phyloP scores from a whole-genome alignment of 2,329 filamentous ascomycete genomes.

The Calonectria leucothoes region DNA sequence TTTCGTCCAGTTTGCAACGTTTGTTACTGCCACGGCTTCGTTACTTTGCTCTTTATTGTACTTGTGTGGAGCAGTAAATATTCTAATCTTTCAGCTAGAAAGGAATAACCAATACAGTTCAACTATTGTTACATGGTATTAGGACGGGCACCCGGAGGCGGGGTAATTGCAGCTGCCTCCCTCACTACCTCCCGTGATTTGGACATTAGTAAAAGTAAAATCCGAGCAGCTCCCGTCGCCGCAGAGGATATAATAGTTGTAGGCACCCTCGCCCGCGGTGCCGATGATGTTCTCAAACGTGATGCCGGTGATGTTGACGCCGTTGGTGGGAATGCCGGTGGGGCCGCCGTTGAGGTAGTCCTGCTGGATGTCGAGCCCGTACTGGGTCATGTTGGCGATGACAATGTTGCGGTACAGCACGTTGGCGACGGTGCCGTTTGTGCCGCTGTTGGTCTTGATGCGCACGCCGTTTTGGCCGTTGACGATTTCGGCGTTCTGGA shows the following conservation, averaged over 20 bases:
- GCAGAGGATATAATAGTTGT: conserved; percentile 65
- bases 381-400: conserved; percentile 51
- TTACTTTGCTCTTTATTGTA: neutral
- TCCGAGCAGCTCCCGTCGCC: conserved; percentile 52
- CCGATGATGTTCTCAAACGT: conserved; percentile 55
- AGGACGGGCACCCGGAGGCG: conserved; percentile 42
- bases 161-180: conserved; percentile 28
- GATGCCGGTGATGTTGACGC: conserved; percentile 60
- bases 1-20: neutral
- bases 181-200: conserved; percentile 57
- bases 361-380: conserved; percentile 48
- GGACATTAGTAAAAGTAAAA: conserved; percentile 61
- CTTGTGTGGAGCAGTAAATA: neutral
- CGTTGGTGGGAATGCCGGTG: conserved; percentile 53
- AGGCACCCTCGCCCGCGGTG: conserved; percentile 21
- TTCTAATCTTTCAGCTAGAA: neutral
- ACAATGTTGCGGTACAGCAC: conserved; percentile 55
- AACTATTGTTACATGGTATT: conserved; percentile 50
- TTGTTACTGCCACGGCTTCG: neutral
- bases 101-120: neutral
- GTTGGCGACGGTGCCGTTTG: conserved; percentile 54
- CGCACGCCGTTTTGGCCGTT: conserved; percentile 62
- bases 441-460: conserved; percentile 59
- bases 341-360: conserved; percentile 59
- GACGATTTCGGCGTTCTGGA: conserved; percentile 58